Base-by-base conservation (phyloP, 176 grass and related monocot species). In the Zoysia japonica region DNA sequence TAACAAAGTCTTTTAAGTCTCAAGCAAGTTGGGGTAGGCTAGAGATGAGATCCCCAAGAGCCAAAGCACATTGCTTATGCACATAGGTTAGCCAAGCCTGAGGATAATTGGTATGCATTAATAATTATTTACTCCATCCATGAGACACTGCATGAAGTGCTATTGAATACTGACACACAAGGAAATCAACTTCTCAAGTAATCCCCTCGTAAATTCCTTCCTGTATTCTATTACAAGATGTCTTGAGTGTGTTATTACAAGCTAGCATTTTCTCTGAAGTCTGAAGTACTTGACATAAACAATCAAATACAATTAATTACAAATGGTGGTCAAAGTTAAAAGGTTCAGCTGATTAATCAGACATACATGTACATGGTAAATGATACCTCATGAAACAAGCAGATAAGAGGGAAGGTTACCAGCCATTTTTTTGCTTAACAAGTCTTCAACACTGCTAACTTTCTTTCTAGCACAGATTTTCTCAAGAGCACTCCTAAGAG, bases 401-500 rank as follows among this genome's bases (percentile, higher is more conserved):
- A 89, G 35, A 53, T 38, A 50, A 81, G 54, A 78, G 11, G 72
- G 41, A 78, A 67, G 28, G 59, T 49, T 81, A 98, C 95, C 86
- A 49, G 44, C 42, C 43, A 44, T 65, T 71, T 85, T 80, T 15
- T 85, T 83, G 65, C 82, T 78, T 78, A 87, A 56, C 12, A 94
- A 84, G 9, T 98, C 95, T 71, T 94, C 86, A 68, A 89, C 75
- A 43, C 62, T 56, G 71, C 74, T 79, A 35, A 94, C 90, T 60
- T 93, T 89, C 61, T 42, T 90, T 89, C 61, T 89, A 53, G 80
- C 78, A 57, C 92, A 98, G 43, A 85, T 36, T 89, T 82, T 85
- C 46, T 91, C 80, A 79, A 98, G 81, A 86, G 92, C 52, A 5
- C 68, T 64, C 20, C 47, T 85, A 38, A 98, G 86, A 78, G 71